Percentiles rank a stretch among this genome's conserved stretches.
These are phyloP conservation scores for Neonectria punicea DNA, from an alignment of 2,329 filamentous ascomycete species.

Conservation along the genomic window DNA sequence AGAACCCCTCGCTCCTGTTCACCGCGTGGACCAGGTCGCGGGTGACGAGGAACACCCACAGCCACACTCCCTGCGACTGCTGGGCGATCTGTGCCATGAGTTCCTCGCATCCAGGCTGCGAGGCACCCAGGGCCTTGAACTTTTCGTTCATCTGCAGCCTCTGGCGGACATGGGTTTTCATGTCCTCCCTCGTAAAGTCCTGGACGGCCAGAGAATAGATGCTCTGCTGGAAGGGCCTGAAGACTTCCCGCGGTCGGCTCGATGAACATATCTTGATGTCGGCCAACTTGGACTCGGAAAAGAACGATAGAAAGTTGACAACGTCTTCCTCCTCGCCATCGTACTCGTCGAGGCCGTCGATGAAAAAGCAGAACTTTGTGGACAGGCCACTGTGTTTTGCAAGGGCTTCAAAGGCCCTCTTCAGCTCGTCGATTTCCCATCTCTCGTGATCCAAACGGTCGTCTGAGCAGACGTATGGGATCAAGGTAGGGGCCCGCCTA, in stretches of 20 bases:
- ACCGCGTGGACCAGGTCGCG: background rate
- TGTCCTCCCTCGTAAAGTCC: background rate
- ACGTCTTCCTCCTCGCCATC: conserved; percentile 21
- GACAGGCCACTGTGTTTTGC: background rate
- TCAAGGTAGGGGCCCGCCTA: background rate
- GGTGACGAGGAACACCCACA: conserved; percentile 1
- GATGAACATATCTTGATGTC: background rate
- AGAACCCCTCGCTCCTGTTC: background rate
- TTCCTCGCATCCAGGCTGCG: no score
- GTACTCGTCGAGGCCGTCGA: conserved; percentile 44
- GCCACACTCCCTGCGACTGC: background rate
- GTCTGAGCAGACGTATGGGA: background rate
- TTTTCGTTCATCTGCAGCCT: background rate
- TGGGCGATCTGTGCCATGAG: background rate
- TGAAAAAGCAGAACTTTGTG: conserved; percentile 33
- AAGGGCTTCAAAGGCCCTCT: background rate
- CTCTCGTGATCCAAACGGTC: no score
- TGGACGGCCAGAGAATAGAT: background rate
- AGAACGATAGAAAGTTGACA: conserved; percentile 44
- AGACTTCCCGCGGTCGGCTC: no score
- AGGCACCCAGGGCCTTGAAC: background rate
- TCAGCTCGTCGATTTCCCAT: background rate
- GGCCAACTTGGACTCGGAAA: conserved; percentile 31
- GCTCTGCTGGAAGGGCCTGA: no score
- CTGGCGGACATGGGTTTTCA: background rate